Evolutionary conservation across 768 basidiomycete genomes (phyloP), one percentile per base, ranked within the genome.

Genomic region (Calocera cornea): DNA sequence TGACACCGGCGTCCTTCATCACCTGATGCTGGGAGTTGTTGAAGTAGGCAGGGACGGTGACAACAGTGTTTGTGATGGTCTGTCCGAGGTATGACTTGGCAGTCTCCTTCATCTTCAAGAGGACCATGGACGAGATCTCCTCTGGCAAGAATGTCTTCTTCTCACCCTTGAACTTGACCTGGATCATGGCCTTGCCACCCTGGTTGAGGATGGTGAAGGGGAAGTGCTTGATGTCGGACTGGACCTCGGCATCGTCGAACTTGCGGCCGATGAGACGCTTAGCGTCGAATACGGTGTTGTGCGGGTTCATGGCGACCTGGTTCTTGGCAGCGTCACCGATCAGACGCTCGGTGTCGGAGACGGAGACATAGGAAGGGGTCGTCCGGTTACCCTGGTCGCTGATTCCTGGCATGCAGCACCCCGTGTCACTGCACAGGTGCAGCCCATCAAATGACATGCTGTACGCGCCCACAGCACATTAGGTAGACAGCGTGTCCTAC

Each of bases 341-440:
- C 40, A 86, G 78, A 69, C 84, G 82, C 75, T 86, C 84, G 34
- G 80, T 80, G 71, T 84, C 84, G 67, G 79, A 78, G 79, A 86
- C 85, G 50, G 80, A 77, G 69, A 86, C 84, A 78, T 84, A 86
- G 68, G 84, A 85, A 22, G 84, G 84, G 11, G 84, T 86, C 27
- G 83, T 86, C 71, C 84, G 81, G 77, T 85, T 83, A 71, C 84
- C 84, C 74, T 85, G 80, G 71, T 82, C 80, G 69, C 81, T 82
- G n/a, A n/a, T n/a, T n/a, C n/a, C n/a, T n/a, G n/a, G n/a, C n/a
- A n/a, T n/a, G n/a, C n/a, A n/a, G n/a, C n/a, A n/a, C n/a, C n/a
- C n/a, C n/a, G n/a, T n/a, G n/a, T n/a, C n/a, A n/a, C n/a, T n/a
- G n/a, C n/a, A n/a, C n/a, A n/a, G n/a, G n/a, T n/a, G n/a, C n/a